Evolutionary conservation across 768 basidiomycete genomes (phyloP).

Genomic region (Crassisporium funariophilum): DNA sequence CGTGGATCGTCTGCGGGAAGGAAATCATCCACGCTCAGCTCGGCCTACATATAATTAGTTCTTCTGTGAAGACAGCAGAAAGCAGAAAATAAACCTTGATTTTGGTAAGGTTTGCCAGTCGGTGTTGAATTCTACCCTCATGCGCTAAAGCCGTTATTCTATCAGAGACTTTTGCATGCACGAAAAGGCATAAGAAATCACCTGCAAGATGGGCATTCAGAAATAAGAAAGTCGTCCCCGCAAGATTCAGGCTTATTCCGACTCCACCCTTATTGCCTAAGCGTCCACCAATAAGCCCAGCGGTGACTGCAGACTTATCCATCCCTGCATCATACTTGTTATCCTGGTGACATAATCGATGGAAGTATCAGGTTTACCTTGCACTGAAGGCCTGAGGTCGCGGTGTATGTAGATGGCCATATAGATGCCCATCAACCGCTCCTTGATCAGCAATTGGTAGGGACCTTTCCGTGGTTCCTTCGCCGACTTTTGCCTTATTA

Average conservation of each 20-base stretch:
- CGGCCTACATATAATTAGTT: slow-evolving; percentile 46
- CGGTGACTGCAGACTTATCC: slow-evolving; percentile 81
- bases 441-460: slow-evolving; percentile 85
- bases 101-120: slow-evolving; percentile 85
- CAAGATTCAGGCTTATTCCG: slow-evolving; percentile 85
- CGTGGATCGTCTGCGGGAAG: slow-evolving; percentile 65
- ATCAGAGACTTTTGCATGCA: background rate
- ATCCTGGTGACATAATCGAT: background rate
- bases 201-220: slow-evolving; percentile 92
- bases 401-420: slow-evolving; percentile 75
- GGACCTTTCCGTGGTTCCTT: slow-evolving; percentile 63
- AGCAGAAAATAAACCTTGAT: slow-evolving; percentile 64
- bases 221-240: slow-evolving; percentile 83
- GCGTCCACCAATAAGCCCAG: slow-evolving; percentile 88
- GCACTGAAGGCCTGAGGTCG: slow-evolving; percentile 64
- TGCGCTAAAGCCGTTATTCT: slow-evolving; percentile 52
- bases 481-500: slow-evolving; percentile 42
- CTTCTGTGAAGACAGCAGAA: background rate
- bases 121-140: slow-evolving; percentile 71
- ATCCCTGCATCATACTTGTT: slow-evolving; percentile 45
- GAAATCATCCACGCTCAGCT: slow-evolving; percentile 80
- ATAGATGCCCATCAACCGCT: slow-evolving; percentile 90
- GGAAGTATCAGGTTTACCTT: slow-evolving; percentile 41
- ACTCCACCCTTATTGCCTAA: slow-evolving; percentile 94
- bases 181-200: slow-evolving; percentile 25